Conservation (phyloP, 2,329 filamentous ascomycete genomes). For the Reticulascus tulasneorum region DNA sequence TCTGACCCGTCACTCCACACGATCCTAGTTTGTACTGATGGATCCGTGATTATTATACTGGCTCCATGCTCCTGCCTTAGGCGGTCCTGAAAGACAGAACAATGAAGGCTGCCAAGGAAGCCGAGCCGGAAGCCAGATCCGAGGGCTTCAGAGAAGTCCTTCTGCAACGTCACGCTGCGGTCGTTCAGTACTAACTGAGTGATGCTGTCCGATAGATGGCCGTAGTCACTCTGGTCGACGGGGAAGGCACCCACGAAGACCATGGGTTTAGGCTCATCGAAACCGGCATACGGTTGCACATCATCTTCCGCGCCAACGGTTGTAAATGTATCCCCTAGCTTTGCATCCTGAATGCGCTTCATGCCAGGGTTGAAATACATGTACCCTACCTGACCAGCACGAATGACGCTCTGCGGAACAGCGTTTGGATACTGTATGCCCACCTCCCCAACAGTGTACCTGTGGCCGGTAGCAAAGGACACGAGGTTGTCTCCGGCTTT, state of each 20-base stretch:
- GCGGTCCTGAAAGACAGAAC: conserved; percentile 97
- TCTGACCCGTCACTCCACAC: conserved; percentile 74
- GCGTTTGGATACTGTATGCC: conserved; percentile 93
- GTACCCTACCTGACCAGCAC: conserved; percentile 93
- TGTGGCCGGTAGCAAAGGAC: conserved; percentile 82
- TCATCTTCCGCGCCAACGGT: conserved; percentile 69
- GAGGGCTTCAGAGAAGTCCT: conserved; percentile 89
- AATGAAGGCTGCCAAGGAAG: conserved; percentile 94
- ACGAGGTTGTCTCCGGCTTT: conserved; percentile 79
- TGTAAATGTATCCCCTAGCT: conserved; percentile 94
- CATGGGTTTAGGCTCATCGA: conserved; percentile 97
- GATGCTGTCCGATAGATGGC: conserved; percentile 87
- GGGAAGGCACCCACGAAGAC: conserved; percentile 97
- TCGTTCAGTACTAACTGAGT: conserved; percentile 92
- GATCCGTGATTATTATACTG: conserved; percentile 94
- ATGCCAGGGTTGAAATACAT: conserved; percentile 97
- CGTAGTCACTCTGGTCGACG: conserved; percentile 83
- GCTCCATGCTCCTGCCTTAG: conserved; percentile 90
- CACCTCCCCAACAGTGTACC: conserved; percentile 92
- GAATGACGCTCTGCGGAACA: conserved; percentile 72
- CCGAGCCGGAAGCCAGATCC: conserved; percentile 92
- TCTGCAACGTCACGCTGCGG: conserved; percentile 87
- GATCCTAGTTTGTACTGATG: conserved; percentile 88
- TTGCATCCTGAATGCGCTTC: conserved; percentile 93
- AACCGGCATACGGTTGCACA: conserved; percentile 82